phyloP scores from a whole-genome alignment of 2,329 filamentous ascomycete genomes.

The Venturia oleaginea region DNA sequence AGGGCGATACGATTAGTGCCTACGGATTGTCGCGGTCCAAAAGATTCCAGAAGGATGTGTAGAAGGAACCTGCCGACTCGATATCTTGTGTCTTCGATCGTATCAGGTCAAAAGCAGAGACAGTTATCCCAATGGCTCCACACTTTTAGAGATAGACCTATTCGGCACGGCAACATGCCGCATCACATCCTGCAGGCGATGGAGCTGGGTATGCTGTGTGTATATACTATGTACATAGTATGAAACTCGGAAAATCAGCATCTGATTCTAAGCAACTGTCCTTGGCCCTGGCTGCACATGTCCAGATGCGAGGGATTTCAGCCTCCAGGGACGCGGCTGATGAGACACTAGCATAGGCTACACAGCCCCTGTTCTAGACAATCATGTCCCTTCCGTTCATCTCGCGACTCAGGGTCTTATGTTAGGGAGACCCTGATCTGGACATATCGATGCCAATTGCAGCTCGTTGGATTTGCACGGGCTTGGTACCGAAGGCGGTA shows the following conservation, averaged over 20 bases:
- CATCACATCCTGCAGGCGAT: background rate
- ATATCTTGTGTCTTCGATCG: background rate
- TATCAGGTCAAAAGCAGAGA: background rate
- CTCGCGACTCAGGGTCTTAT: background rate
- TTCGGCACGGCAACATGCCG: background rate
- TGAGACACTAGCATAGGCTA: background rate
- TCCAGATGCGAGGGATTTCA: background rate
- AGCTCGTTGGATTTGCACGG: background rate
- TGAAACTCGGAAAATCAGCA: background rate
- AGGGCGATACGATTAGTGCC: background rate
- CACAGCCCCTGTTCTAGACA: background rate
- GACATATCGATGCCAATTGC: background rate
- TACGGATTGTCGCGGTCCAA: background rate
- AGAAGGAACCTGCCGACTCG: background rate
- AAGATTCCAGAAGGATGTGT: background rate
- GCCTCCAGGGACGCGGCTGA: conserved; percentile 2
- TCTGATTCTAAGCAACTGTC: background rate
- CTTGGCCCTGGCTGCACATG: background rate
- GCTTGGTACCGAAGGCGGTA: background rate
- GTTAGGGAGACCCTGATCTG: background rate
- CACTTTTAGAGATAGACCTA: background rate
- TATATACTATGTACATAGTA: background rate
- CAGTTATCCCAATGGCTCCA: background rate
- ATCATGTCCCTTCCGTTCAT: background rate
- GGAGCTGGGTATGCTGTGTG: background rate